Base-by-base conservation (phyloP, 805 yeast species). In the Pichia heedii region DNA sequence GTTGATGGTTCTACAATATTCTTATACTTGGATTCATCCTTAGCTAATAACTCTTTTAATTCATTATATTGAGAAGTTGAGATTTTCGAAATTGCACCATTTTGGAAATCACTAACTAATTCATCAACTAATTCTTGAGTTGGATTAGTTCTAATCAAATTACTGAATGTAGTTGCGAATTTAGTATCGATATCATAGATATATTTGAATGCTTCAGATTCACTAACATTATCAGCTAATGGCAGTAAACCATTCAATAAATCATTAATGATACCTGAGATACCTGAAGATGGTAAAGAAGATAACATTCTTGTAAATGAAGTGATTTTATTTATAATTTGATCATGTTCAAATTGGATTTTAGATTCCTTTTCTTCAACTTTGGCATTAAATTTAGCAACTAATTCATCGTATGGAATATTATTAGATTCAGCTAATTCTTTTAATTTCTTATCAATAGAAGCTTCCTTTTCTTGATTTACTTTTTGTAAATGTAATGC, bases 391-490 rank as follows among this genome's bases (percentile, higher is more conserved):
- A 59, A 49, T 37, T 42, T 38, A 11, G 43, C 37, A 21, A 51
- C 49, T 15, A 61, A 48, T 16, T 54, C 55, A 8, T 52, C 52
- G 8, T 54, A 41, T 19, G 50, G 39, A 19, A 57, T 34, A 13
- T 48, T 44, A 34, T 51, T 45, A 27, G 45, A 38, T 27, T 52
- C 37, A 11, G 65, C 53, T 40, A 61, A 44, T 16, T 45, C 22
- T 34, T 48, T 44, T 33, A 61, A 48, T 43, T 58, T 59, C 39
- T 50, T 46, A 7, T 56, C 52, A 32, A 61, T 56, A 18, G 59
- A 40, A 10, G 40, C 41, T 21, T 49, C 50, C 38, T 55, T 56
- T 37, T 57, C 56, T 11, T 41, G 22, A 13, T 40, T 50, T 10
- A 51, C 37, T 33, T 48, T 37, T 20, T 45, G 39, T 37, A 57